A percentile compares a stretch with the other conserved stretches of the same genome.
phyloP scores from a whole-genome alignment of 768 basidiomycete genomes.

The Megacollybia marginata region DNA sequence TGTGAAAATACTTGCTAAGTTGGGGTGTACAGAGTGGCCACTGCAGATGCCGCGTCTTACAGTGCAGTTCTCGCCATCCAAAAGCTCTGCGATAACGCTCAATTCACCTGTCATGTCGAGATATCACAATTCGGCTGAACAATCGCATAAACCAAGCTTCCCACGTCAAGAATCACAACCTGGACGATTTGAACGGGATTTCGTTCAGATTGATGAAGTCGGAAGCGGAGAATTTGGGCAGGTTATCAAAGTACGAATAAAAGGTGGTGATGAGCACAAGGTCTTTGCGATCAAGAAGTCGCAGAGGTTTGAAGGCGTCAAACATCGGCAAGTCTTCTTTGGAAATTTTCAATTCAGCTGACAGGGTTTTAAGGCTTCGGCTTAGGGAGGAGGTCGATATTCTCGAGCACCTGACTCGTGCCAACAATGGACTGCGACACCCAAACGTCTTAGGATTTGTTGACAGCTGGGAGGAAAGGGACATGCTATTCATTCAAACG shows the following conservation, averaged over 20 bases:
- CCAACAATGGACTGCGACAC: constrained; percentile 39
- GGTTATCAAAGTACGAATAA: constrained; percentile 77
- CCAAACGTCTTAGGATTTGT: constrained; percentile 83
- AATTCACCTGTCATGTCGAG: constrained; percentile 34
- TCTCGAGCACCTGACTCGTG: constrained; percentile 63
- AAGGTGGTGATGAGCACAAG: constrained; percentile 42
- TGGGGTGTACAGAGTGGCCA: constrained; percentile 41
- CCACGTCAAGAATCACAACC: constrained; percentile 26
- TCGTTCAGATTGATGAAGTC: constrained; percentile 70
- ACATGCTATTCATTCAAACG: constrained; percentile 85
- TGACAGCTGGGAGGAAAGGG: constrained; percentile 95
- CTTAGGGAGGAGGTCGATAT: constrained; percentile 94
- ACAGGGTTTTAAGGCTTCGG: constrained; percentile 46
- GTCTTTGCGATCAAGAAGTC: constrained; percentile 92
- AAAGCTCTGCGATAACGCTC: constrained; percentile 36
- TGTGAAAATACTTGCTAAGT: constrained; percentile 2
- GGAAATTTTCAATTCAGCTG: constrained; percentile 7
- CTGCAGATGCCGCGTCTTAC: constrained; percentile 43
- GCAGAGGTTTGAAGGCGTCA: constrained; percentile 83
- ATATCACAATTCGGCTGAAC: not conserved
- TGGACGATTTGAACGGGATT: constrained; percentile 75
- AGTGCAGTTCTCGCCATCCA: constrained; percentile 39
- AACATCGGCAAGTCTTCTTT: constrained; percentile 65
- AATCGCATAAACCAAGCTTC: not conserved
- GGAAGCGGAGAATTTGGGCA: constrained; percentile 93